Evolutionary conservation across 805 yeast species (phyloP).

Genomic region (Spathaspora passalidarum): DNA sequence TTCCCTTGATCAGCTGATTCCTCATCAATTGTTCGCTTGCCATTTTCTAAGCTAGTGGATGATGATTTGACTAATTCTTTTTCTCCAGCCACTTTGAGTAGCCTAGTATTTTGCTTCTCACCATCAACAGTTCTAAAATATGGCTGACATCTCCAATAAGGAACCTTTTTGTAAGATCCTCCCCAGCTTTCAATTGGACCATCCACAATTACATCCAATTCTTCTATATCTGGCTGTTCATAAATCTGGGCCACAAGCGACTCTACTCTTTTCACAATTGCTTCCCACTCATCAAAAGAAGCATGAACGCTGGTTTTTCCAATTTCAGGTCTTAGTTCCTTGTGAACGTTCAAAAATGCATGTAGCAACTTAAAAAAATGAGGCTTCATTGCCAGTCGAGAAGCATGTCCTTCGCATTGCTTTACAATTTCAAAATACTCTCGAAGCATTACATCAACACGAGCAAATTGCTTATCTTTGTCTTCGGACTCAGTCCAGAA

Average conservation of each 20-base stretch:
- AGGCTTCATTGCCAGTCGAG: slow-evolving; percentile 81
- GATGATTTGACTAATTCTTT: slow-evolving; percentile 6
- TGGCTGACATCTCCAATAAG: slow-evolving; percentile 97
- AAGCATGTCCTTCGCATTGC: slow-evolving; percentile 61
- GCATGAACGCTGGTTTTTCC: slow-evolving; percentile 50
- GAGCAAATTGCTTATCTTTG: slow-evolving; percentile 67
- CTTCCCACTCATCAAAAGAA: slow-evolving; percentile 41
- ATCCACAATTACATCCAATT: slow-evolving; percentile 50
- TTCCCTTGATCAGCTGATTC: not conserved
- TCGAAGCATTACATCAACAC: slow-evolving; percentile 78
- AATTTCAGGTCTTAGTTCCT: slow-evolving; percentile 72
- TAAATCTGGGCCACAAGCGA: slow-evolving; percentile 56
- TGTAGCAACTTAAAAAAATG: slow-evolving; percentile 86
- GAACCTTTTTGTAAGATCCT: slow-evolving; percentile 74
- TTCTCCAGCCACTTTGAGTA: slow-evolving; percentile 38
- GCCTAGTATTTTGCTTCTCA: slow-evolving; percentile 40
- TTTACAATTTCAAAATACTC: slow-evolving; percentile 87
- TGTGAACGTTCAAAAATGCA: slow-evolving; percentile 73
- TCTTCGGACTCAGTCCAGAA: slow-evolving; percentile 58
- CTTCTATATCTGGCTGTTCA: slow-evolving; percentile 47
- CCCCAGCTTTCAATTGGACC: slow-evolving; percentile 71
- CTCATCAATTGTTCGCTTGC: not conserved
- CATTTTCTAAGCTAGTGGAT: not conserved
- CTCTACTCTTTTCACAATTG: slow-evolving; percentile 65
- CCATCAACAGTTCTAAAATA: slow-evolving; percentile 90